Percentiles rank a stretch among this genome's conserved stretches.
phyloP scores from a whole-genome alignment of 192 early-diverging fungal genomes.

The Podochytrium sp. region DNA sequence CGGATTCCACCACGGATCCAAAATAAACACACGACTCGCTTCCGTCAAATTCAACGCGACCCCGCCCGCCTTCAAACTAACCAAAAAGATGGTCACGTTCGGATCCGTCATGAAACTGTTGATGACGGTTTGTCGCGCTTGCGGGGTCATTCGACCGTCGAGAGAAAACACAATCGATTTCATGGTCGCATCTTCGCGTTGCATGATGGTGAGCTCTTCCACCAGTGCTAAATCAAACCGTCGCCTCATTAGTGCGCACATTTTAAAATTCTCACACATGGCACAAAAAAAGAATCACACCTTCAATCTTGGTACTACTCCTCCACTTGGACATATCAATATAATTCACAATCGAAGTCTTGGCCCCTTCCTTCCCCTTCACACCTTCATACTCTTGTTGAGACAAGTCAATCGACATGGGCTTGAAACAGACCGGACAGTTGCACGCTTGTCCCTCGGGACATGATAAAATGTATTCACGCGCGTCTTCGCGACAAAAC shows the following conservation, averaged over 20 bases:
- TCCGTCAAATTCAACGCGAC: slow-evolving; percentile 92
- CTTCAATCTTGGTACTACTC: slow-evolving; percentile 91
- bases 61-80: slow-evolving; percentile 90
- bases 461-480: slow-evolving; percentile 46
- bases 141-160: slow-evolving; percentile 87
- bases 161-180: slow-evolving; percentile 82
- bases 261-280: background rate
- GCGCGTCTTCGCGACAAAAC: slow-evolving; percentile 86
- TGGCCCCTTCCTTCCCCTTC: slow-evolving; percentile 39
- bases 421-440: slow-evolving; percentile 84
- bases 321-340: slow-evolving; percentile 88
- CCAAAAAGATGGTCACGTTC: slow-evolving; percentile 84
- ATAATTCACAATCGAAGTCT: slow-evolving; percentile 85
- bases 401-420: slow-evolving; percentile 75
- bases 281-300: too few species aligned
- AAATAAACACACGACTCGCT: slow-evolving; percentile 74
- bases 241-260: too few species aligned
- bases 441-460: slow-evolving; percentile 45
- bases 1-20: slow-evolving; percentile 79
- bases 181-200: slow-evolving; percentile 69
- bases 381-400: slow-evolving; percentile 46
- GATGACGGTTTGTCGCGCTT: slow-evolving; percentile 64
- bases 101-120: slow-evolving; percentile 76
- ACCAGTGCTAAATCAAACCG: slow-evolving; percentile 64
- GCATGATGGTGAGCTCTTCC: slow-evolving; percentile 79